phyloP scores from a whole-genome alignment of 208 protist species.

The Hexamita inflata region DNA sequence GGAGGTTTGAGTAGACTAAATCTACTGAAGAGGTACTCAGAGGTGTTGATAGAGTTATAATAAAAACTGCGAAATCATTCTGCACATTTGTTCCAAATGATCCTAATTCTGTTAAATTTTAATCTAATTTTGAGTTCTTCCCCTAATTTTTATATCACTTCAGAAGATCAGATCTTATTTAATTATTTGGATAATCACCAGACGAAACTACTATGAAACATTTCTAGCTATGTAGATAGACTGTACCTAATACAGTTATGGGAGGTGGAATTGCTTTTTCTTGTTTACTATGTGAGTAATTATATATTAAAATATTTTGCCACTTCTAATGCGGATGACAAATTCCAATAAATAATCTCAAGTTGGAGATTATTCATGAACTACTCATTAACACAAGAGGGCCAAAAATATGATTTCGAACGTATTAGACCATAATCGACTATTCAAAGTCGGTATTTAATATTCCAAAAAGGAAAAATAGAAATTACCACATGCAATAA shows the following conservation, averaged over 20 bases:
- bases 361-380: no score
- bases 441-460: no score
- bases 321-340: no score
- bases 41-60: not conserved
- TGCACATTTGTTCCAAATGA: not conserved
- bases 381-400: no score
- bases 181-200: constrained; percentile 20
- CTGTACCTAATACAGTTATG: not conserved
- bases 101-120: not conserved
- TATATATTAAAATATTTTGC: no score
- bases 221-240: constrained; percentile 9
- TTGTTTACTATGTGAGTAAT: no score
- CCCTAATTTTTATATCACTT: constrained; percentile 24
- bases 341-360: no score
- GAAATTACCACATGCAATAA: no score
- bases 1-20: not conserved
- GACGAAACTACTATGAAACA: constrained; percentile 25
- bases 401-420: no score
- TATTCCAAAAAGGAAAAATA: no score
- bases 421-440: no score
- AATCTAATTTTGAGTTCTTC: constrained; percentile 24
- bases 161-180: constrained; percentile 17
- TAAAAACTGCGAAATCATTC: not conserved
- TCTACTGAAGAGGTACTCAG: not conserved
- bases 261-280: no score